Base-by-base conservation (phyloP, 192 early-diverging fungal genomes). In the Coemansia pectinata region DNA sequence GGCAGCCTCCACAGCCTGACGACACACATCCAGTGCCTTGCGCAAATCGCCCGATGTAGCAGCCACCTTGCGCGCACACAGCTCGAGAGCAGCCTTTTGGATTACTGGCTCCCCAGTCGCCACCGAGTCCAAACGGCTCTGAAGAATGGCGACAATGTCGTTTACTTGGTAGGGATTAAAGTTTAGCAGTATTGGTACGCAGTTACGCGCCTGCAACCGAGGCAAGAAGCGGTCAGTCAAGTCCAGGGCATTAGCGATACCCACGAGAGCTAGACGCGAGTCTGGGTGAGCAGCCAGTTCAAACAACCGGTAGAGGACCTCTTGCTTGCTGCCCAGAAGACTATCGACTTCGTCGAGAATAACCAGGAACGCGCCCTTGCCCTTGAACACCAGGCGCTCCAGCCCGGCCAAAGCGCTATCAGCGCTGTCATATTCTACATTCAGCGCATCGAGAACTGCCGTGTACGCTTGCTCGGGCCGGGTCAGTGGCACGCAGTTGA, bases 261-360 rank as follows among this genome's bases (percentile, higher is more conserved):
- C 96, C 41, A 98, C 88, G 39, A 98, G 73, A 1, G 89, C 87
- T 41, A 99, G 69, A 0, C 85, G 79, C 60, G 94, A 92, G 7
- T 74, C 61, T 4, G 87, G 81, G 23, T 84, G 74, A 7, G 78
- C 83, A 0, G 81, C 85, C 42, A 79, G 61, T 65, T 92, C 90
- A 83, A 97, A 98, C 10, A 98, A 76, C 19, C 91, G 89, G 78
- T 98, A 98, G 17, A 98, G 80, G 0, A 95, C 89, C 7, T 92
- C 87, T 77, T 95, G 90, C 62, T 94, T 87, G 69, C 83, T 86
- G 17, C 92, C 91, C 29, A 94, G 58, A 33, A 99, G 84, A 12
- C 90, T 87, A 72, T 99, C 96, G 57, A 99, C 92, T 77, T 99
- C 97, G 76, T 99, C 97, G 15, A 99, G 83, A 7, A 99, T 83